These are phyloP conservation scores for Pythium insidiosum DNA, from an alignment of 352 stramenopile species.

Conservation along the genomic window DNA sequence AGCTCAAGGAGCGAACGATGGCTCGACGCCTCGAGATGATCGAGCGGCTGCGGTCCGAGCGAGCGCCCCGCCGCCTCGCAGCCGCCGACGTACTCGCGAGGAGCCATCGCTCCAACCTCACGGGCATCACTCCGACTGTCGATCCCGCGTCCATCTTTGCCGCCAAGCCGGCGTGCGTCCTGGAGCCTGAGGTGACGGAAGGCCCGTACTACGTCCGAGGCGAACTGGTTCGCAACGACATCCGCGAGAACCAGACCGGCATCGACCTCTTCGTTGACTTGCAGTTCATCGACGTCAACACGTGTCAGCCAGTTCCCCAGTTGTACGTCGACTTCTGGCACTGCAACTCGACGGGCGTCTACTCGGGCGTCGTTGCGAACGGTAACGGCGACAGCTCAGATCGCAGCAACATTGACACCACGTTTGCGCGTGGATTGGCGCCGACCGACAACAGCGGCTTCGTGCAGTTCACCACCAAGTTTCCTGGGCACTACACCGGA, in stretches of 20 bases:
- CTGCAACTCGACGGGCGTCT: conserved; percentile 13
- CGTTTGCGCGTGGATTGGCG: conserved; percentile 1
- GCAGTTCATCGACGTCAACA: conserved; percentile 12
- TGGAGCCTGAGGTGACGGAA: conserved; percentile 8
- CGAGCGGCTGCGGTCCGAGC: not conserved
- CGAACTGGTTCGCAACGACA: conserved; percentile 11
- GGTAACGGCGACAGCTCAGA: conserved; percentile 5
- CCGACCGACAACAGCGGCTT: conserved; percentile 6
- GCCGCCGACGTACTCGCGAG: conserved; percentile 1
- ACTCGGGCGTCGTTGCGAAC: conserved; percentile 7
- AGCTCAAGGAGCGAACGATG: too few relatives aligned
- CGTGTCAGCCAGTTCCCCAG: conserved; percentile 6
- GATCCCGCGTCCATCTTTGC: conserved; percentile 3
- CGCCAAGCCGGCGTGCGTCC: conserved; percentile 3
- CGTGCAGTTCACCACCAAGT: conserved; percentile 16
- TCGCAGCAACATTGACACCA: conserved; percentile 7
- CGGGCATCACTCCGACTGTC: not conserved
- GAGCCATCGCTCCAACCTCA: conserved; percentile 5
- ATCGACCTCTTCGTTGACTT: conserved; percentile 9
- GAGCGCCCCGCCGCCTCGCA: not conserved
- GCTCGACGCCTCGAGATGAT: not conserved
- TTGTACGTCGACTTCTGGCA: conserved; percentile 16
- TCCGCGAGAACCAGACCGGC: conserved; percentile 8
- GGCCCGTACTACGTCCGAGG: conserved; percentile 11
- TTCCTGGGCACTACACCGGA: conserved; percentile 9